Base-by-base conservation (phyloP, 768 basidiomycete genomes). In the Hypsizygus marmoreus region DNA sequence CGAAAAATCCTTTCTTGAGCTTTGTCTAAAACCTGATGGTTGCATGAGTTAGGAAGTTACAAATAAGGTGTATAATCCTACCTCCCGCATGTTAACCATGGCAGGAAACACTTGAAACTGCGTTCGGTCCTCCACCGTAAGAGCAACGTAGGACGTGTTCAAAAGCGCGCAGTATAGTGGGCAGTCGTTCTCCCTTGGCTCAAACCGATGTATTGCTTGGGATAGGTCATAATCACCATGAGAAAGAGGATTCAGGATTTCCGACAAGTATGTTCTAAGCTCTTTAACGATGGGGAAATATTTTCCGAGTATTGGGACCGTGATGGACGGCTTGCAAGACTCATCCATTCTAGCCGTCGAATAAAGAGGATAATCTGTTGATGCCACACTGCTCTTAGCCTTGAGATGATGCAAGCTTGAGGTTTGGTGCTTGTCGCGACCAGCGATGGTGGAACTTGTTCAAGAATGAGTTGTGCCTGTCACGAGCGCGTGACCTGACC, bases 1-100 rank as follows among this genome's bases (percentile, higher is more conserved):
- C 60, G 60, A 37, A 88, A 75, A 6, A 88, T 61, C 28, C 67
- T 72, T 43, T 74, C 74, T 54, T 86, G 84, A 4, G 79, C 82
- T 47, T 70, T 72, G 44, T 86, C 79, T 38, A 88, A 73, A 13
- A 87, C 60, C 87, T 89, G 36, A 23, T 29, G 26, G 20, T 23
- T 34, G 22, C 25, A 39, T 12, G 9, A 11, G 38, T 43, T 38
- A 28, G 20, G 13, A 47, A 44, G 25, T 13, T 1, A 8, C 4
- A 11, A 14, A 17, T 40, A 22, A 37, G 2, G 29, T 12, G 32
- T 42, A 14, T 23, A 11, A 22, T 17, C 40, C 14, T 49, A 84
- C 82, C 47, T 84, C 81, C 37, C 70, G 71, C 71, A 86, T 79
- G 43, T 73, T 71, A 31, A 71, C 68, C 66, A 76, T 69, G 0